Percentiles rank a stretch among this genome's conserved stretches.
Conservation (phyloP, 2,329 filamentous ascomycete species). For the Penicillium sp. region DNA sequence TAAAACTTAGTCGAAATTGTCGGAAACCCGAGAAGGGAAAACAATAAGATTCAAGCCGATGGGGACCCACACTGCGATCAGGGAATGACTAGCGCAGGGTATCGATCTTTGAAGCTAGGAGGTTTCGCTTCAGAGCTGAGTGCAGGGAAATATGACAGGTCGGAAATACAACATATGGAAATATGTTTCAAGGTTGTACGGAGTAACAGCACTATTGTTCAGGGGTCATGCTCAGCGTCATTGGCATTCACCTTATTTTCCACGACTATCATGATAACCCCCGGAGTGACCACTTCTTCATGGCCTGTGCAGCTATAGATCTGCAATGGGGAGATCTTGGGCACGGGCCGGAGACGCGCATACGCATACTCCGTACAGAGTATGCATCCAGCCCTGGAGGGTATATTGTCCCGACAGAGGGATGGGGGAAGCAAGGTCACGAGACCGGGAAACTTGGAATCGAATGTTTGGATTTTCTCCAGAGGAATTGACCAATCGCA, state of each 20-base stretch:
- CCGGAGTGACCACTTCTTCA: conserved; percentile 5
- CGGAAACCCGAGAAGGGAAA: conserved; percentile 9
- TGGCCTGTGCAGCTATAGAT: conserved; percentile 13
- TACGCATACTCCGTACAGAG: not conserved
- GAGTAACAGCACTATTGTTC: not conserved
- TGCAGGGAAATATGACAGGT: not conserved
- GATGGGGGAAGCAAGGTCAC: not conserved
- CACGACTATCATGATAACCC: conserved; percentile 10
- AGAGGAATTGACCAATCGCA: not conserved
- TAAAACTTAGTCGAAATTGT: conserved; percentile 9
- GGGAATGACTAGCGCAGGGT: conserved; percentile 2
- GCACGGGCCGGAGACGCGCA: conserved; percentile 4
- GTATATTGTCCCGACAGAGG: not conserved
- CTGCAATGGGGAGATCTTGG: conserved; percentile 12
- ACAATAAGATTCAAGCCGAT: conserved; percentile 5
- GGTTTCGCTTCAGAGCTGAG: conserved; percentile 2
- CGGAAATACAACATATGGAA: not conserved
- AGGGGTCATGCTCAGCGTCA: not conserved
- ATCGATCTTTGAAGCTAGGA: not conserved
- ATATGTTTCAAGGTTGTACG: not conserved
- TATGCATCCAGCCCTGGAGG: not conserved
- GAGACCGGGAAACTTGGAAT: not conserved
- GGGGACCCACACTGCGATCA: conserved; percentile 10
- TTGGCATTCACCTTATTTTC: not conserved
- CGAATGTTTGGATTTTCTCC: not conserved